phyloP scores from a whole-genome alignment of 768 basidiomycete genomes.

The Suillus decipiens region DNA sequence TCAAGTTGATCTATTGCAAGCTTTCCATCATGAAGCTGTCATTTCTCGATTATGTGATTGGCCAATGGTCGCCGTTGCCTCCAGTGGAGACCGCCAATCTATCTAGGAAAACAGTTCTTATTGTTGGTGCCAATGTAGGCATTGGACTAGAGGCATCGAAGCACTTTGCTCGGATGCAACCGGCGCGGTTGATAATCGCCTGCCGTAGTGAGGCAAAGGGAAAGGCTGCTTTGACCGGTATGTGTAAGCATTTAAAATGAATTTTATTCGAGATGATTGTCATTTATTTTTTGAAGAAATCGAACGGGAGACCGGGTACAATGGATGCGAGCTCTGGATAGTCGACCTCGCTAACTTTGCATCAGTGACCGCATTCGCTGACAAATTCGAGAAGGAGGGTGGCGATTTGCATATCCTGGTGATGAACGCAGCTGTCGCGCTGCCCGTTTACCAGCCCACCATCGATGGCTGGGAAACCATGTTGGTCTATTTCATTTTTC shows the following conservation, averaged over 20 bases:
- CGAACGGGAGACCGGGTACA: slow-evolving; percentile 27
- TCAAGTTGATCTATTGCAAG: not conserved
- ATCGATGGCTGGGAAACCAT: slow-evolving; percentile 48
- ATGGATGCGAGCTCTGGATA: slow-evolving; percentile 38
- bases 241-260: not conserved
- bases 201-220: slow-evolving; percentile 32
- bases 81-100: slow-evolving; percentile 25
- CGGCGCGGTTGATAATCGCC: slow-evolving; percentile 28
- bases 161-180: slow-evolving; percentile 34
- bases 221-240: slow-evolving; percentile 23
- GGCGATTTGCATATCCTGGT: slow-evolving; percentile 43
- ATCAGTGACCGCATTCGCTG: slow-evolving; percentile 42
- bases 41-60: slow-evolving; percentile 4
- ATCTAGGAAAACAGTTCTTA: slow-evolving; percentile 30
- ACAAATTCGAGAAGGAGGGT: slow-evolving; percentile 23
- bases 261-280: not conserved
- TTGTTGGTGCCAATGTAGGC: slow-evolving; percentile 36
- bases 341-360: slow-evolving; percentile 44
- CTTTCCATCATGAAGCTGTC: slow-evolving; percentile 16
- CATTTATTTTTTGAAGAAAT: slow-evolving; percentile 21
- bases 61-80: slow-evolving; percentile 21
- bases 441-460: slow-evolving; percentile 25
- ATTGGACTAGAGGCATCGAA: slow-evolving; percentile 34
- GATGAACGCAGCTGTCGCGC: slow-evolving; percentile 41
- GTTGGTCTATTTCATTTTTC: slow-evolving; percentile 27